These are phyloP conservation scores for Aspergillus hancockii DNA, from an alignment of 495 filamentous ascomycete species.

Conservation along the genomic window DNA sequence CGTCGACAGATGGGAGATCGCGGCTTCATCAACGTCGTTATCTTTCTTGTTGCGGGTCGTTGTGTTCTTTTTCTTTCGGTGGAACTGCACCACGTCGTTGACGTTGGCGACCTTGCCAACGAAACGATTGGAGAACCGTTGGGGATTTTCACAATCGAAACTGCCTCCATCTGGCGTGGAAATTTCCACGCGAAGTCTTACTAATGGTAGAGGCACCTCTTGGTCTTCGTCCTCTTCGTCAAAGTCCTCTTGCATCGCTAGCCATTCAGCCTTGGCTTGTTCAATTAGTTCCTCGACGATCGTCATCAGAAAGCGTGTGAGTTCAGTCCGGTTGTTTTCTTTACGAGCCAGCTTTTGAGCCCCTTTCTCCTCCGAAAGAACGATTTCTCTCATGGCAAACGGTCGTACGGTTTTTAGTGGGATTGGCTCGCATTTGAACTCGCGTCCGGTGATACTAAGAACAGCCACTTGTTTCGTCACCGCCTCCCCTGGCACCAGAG, in stretches of 20 bases:
- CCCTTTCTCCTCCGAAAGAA: constrained; percentile 70
- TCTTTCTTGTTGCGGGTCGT: constrained; percentile 44
- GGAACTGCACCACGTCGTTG: constrained; percentile 90
- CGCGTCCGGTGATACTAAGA: constrained; percentile 76
- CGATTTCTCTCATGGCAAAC: constrained; percentile 83
- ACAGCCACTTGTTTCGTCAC: constrained; percentile 89
- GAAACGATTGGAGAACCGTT: constrained; percentile 95
- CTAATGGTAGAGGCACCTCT: constrained; percentile 71
- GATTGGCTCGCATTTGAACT: constrained; percentile 79
- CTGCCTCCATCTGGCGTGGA: constrained; percentile 82
- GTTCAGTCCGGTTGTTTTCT: constrained; percentile 76
- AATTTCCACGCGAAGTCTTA: constrained; percentile 89
- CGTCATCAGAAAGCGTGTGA: constrained; percentile 72
- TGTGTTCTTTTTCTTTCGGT: constrained; percentile 72
- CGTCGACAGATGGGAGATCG: constrained; percentile 58
- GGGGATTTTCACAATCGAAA: constrained; percentile 93
- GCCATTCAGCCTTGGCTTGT: constrained; percentile 80
- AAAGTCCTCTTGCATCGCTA: constrained; percentile 62
- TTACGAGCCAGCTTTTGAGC: constrained; percentile 77
- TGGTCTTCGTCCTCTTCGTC: constrained; percentile 55
- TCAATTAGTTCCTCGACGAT: constrained; percentile 85
- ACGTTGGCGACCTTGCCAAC: constrained; percentile 86
- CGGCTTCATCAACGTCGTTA: constrained; percentile 53
- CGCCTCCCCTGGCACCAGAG: constrained; percentile 85
- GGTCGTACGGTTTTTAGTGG: constrained; percentile 87